phyloP scores from a whole-genome alignment of 257 asterid genomes.

The Salvia hispanica region DNA sequence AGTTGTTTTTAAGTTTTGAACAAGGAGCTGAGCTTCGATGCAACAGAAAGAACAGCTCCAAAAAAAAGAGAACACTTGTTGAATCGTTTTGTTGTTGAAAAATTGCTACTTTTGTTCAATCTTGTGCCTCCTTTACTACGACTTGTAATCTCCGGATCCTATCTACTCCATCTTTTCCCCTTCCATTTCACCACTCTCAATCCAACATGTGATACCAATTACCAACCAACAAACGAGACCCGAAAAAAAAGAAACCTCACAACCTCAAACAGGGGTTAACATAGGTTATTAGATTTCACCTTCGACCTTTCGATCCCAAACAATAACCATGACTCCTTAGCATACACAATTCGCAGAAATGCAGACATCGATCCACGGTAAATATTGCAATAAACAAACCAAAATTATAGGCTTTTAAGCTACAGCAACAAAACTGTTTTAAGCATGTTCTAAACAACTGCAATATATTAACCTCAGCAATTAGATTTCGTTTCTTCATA shows the following conservation, averaged over 20 bases:
- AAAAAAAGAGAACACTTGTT: neutral
- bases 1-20: neutral
- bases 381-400: neutral
- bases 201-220: no score
- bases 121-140: neutral
- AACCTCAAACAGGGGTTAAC: neutral
- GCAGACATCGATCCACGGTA: neutral
- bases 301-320: slow-evolving; percentile 14
- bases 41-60: neutral
- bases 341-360: neutral
- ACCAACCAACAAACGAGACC: no score
- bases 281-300: slow-evolving; percentile 6
- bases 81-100: neutral
- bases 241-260: neutral
- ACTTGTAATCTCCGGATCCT: neutral
- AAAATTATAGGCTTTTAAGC: neutral
- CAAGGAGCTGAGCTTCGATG: neutral
- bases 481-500: neutral
- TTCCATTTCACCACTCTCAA: neutral
- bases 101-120: neutral
- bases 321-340: neutral
- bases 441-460: neutral
- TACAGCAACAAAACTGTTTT: neutral
- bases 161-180: neutral
- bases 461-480: neutral